Conservation (phyloP, 306 rosid genomes). For the Trifolium dubium region DNA sequence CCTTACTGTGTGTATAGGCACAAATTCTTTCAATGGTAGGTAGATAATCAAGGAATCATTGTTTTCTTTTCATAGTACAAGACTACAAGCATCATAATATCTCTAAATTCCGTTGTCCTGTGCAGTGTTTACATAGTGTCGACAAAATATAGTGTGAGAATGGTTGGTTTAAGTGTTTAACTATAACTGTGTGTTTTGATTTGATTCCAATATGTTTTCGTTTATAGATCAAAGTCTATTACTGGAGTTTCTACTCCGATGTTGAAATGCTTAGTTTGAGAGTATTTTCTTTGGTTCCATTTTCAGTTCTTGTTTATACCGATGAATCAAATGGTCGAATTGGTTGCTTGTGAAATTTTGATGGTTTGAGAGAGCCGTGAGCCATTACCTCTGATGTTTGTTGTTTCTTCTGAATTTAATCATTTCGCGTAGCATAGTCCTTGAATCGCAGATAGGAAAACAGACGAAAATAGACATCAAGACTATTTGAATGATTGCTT, state of each 20-base stretch:
- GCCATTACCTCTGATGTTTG: constrained; percentile 3
- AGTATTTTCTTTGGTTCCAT: constrained; percentile 8
- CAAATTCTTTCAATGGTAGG: not conserved
- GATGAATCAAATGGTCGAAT: constrained; percentile 17
- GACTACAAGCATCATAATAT: constrained; percentile 7
- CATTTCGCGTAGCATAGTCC: constrained; percentile 22
- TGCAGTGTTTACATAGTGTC: not conserved
- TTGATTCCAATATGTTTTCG: constrained; percentile 10
- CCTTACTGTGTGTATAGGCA: not conserved
- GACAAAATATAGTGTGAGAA: not conserved
- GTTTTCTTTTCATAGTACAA: constrained; percentile 16
- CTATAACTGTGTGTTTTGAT: not conserved
- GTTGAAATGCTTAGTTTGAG: constrained; percentile 36
- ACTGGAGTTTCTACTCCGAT: not conserved
- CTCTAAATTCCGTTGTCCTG: constrained; percentile 9
- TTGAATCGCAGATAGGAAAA: constrained; percentile 31
- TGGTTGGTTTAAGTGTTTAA: constrained; percentile 20
- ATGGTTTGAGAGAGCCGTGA: not conserved
- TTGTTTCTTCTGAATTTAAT: constrained; percentile 33
- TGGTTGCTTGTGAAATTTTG: constrained; percentile 28
- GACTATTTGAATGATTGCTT: constrained; percentile 27
- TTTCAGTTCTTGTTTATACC: constrained; percentile 2
- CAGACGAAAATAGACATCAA: constrained; percentile 16
- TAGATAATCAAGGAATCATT: constrained; percentile 1
- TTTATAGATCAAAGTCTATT: constrained; percentile 1